phyloP scores from a whole-genome alignment of 169 alveolate genomes.

The Plasmodium inui region DNA sequence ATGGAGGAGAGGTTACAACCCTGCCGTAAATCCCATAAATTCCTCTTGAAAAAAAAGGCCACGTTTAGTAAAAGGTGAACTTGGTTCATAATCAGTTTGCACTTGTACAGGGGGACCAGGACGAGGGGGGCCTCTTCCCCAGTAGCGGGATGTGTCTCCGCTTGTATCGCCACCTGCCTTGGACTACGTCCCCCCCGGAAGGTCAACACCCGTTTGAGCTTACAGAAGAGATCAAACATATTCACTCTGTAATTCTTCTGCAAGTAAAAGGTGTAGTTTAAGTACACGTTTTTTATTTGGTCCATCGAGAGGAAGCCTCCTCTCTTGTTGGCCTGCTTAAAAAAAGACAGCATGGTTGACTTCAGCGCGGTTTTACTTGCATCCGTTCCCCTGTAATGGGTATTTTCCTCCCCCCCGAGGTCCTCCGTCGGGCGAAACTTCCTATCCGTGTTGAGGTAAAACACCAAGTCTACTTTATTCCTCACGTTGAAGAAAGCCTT shows the following conservation, averaged over 20 bases:
- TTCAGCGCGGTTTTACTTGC: neutral
- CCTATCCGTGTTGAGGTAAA: constrained; percentile 37
- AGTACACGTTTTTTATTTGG: constrained; percentile 35
- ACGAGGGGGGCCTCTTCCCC: neutral
- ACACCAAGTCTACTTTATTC: constrained; percentile 55
- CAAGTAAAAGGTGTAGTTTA: constrained; percentile 48
- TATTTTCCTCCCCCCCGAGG: neutral
- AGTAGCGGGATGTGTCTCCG: neutral
- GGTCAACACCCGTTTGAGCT: neutral
- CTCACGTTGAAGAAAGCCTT: constrained; percentile 50
- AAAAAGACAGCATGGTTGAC: constrained; percentile 16
- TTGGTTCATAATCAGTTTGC: constrained; percentile 7
- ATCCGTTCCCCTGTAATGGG: neutral
- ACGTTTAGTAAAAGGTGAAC: constrained; percentile 33
- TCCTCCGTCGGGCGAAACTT: neutral
- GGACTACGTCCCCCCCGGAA: neutral
- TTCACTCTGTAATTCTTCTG: constrained; percentile 45
- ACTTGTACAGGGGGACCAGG: constrained; percentile 23
- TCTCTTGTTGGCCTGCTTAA: constrained; percentile 23
- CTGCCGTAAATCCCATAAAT: constrained; percentile 38
- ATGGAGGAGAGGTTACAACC: neutral
- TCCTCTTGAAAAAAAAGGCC: constrained; percentile 37
- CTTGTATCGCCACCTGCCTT: neutral
- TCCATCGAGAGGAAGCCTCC: neutral
- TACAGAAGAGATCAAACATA: neutral